Percentiles rank a stretch among this genome's conserved stretches.
Conservation (phyloP, 2,329 filamentous ascomycete species). For the Beauveria asiatica region DNA sequence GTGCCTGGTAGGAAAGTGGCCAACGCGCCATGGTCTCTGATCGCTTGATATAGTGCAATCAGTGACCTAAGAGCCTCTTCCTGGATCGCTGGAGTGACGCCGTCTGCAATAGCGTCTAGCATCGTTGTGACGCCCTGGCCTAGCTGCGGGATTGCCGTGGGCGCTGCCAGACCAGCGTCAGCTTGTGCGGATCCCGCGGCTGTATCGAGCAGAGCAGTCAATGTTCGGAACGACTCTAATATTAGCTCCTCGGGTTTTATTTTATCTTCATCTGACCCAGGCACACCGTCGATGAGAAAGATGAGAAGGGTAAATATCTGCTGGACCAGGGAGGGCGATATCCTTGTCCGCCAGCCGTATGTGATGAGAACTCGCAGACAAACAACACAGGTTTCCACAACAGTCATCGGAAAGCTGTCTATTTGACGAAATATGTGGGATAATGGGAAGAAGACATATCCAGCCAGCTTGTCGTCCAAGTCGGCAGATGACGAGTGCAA, state of each 20-base stretch:
- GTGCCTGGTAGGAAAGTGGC: constrained; percentile 84
- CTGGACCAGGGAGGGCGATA: constrained; percentile 65
- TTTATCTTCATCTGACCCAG: constrained; percentile 39
- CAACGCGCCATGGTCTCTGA: constrained; percentile 65
- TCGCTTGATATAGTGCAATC: constrained; percentile 48
- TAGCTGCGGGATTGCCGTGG: constrained; percentile 63
- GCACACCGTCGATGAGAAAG: constrained; percentile 67
- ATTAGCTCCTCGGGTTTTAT: constrained; percentile 64
- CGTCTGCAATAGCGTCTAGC: constrained; percentile 62
- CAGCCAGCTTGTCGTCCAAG: constrained; percentile 75
- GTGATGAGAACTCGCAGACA: constrained; percentile 66
- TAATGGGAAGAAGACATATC: constrained; percentile 92
- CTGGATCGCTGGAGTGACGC: constrained; percentile 59
- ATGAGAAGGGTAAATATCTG: constrained; percentile 81
- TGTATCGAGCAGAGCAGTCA: constrained; percentile 56
- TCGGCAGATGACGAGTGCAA: constrained; percentile 37
- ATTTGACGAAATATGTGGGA: constrained; percentile 77
- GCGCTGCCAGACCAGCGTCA: constrained; percentile 41
- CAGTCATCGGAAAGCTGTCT: constrained; percentile 58
- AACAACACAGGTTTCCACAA: constrained; percentile 68
- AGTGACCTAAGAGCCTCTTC: constrained; percentile 60
- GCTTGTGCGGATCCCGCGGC: constrained; percentile 42
- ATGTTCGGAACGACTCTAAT: constrained; percentile 59
- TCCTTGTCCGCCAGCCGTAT: constrained; percentile 67
- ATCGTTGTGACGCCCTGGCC: constrained; percentile 77